Base-by-base conservation (phyloP, 345 rosid species). In the Salix udensis region DNA sequence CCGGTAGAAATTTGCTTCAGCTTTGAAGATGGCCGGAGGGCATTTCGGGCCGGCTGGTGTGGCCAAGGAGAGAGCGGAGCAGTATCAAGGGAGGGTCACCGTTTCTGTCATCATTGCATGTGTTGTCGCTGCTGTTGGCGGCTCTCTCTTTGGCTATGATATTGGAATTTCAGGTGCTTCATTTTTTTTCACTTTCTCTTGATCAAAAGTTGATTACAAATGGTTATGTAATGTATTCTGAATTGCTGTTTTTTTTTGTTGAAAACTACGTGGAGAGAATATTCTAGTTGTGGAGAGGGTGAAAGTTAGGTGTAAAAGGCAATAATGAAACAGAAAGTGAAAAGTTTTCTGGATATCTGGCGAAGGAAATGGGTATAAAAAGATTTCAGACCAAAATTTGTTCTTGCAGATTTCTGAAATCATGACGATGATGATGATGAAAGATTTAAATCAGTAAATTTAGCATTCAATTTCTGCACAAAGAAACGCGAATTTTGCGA, bases 91-190 rank as follows among this genome's bases (percentile, higher is more conserved):
- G 55, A 91, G 84, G 77, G 90, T 88, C 50, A 95, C 98, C 71
- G 5, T 70, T 23, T 88, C 85, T 84, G 98, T 95, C 73, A 50
- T 91, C 39, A 75, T 91, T 65, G 85, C 96, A 15, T 93, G 96
- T 83, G 31, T 90, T 69, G 81, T 88, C 76, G 97, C 97, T 31
- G 97, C 97, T 31, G 79, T 88, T 83, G 98, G 98, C 37, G 97
- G 98, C 69, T 84, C 96, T 26, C 82, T 95, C 75, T 95, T 95
- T 50, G 97, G 97, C 40, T 95, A 95, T 82, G 98, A 95, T 81
- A 87, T 91, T 77, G 98, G 98, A 77, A 83, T 95, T 78, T 93
- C 98, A 84, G 97, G 98, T 91, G 66, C 34, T 28, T 40, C 2
- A 40, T 40, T 10, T 3, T 19, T 70, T 62, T 18, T 4, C 28